Percentiles rank a stretch among this genome's conserved stretches.
These are phyloP conservation scores for Aspergillus luchuensis DNA, from an alignment of 2,329 filamentous ascomycete genomes.

Conservation along the genomic window DNA sequence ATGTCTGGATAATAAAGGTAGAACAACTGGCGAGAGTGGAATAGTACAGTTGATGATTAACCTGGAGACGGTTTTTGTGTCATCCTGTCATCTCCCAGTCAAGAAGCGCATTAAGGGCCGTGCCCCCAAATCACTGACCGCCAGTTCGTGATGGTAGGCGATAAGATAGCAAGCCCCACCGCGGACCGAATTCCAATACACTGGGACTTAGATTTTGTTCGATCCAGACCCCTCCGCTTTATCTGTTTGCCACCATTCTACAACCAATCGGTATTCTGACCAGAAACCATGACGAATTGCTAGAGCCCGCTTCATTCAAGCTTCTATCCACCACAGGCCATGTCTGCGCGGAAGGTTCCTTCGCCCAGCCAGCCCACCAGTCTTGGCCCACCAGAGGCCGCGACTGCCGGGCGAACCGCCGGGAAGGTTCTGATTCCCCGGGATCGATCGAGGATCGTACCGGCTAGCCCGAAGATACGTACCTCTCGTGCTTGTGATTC, in stretches of 20 bases:
- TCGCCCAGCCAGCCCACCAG: background rate
- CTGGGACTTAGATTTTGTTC: background rate
- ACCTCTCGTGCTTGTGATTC: constrained; percentile 1
- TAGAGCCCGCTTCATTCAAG: background rate
- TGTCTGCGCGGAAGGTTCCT: background rate
- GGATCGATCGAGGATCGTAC: constrained; percentile 1
- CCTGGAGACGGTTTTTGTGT: too few species aligned
- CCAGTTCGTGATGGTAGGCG: background rate
- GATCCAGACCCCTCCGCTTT: background rate
- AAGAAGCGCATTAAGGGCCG: too few species aligned
- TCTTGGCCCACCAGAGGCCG: background rate
- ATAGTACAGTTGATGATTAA: too few species aligned
- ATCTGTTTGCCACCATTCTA: background rate
- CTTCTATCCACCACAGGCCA: background rate
- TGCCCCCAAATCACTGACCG: background rate
- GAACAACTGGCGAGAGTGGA: too few species aligned
- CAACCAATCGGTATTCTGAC: background rate
- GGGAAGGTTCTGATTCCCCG: constrained; percentile 8
- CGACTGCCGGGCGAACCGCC: background rate
- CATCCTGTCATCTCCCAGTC: too few species aligned
- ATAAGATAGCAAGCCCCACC: background rate
- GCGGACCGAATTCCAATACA: background rate
- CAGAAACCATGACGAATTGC: background rate
- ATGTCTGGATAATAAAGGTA: too few species aligned
- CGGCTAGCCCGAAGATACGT: background rate